Evolutionary conservation across 1,139 yeast genomes (phyloP).

Genomic region (Wickerhamomyces sp.): DNA sequence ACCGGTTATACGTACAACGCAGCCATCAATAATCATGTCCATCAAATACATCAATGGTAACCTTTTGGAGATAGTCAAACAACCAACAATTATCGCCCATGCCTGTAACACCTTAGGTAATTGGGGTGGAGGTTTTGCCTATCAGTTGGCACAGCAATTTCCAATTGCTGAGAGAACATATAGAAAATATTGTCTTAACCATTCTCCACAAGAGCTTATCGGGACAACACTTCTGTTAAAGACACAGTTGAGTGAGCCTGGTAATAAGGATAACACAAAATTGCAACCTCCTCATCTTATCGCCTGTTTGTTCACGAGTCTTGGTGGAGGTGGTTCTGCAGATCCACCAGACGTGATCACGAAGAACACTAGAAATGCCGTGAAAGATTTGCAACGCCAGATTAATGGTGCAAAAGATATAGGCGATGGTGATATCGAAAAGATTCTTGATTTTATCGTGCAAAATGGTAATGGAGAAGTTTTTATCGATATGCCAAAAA

Average conservation of each 20-base stretch:
- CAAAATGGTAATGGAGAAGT: conserved; percentile 2
- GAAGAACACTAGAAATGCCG: conserved; percentile 40
- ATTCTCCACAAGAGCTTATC: conserved; percentile 31
- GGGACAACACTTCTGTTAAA: conserved; percentile 52
- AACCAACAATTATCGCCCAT: conserved; percentile 50
- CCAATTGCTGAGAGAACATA: conserved; percentile 49
- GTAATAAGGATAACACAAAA: conserved; percentile 21
- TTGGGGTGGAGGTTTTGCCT: conserved; percentile 87
- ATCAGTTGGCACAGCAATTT: conserved; percentile 40
- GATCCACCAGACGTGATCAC: conserved; percentile 43
- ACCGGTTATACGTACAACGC: neutral
- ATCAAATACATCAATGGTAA: conserved; percentile 57
- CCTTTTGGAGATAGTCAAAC: conserved; percentile 39
- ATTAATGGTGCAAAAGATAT: too few relatives aligned
- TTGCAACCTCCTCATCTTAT: conserved; percentile 33
- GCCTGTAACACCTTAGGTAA: conserved; percentile 75
- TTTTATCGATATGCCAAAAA: conserved; percentile 53
- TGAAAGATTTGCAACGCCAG: conserved; percentile 46
- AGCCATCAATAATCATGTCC: neutral
- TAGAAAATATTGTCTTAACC: conserved; percentile 38
- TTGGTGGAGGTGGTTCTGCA: conserved; percentile 25
- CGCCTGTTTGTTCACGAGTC: conserved; percentile 63
- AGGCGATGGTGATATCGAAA: conserved; percentile 19
- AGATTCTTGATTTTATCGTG: conserved; percentile 1
- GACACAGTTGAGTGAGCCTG: conserved; percentile 30